Percentiles rank a stretch among this genome's conserved stretches.
phyloP scores from a whole-genome alignment of 1,284 basidiomycete species.

The Trametes versicolor region DNA sequence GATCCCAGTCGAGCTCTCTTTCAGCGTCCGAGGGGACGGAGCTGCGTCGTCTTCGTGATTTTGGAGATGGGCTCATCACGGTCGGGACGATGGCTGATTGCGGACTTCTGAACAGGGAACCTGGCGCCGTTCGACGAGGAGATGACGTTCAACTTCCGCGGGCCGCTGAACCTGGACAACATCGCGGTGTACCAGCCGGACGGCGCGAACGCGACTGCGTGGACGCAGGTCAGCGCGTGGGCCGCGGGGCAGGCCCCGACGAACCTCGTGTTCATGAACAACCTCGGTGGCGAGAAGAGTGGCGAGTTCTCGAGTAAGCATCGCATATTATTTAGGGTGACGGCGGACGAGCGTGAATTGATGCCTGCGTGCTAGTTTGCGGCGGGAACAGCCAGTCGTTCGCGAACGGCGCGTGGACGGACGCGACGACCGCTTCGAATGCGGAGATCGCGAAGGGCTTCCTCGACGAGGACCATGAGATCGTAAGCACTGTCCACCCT shows the following conservation, averaged over 20 bases:
- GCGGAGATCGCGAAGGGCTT: slow-evolving; percentile 22
- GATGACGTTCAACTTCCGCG: slow-evolving; percentile 42
- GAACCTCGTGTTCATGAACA: slow-evolving; percentile 48
- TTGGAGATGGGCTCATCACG: background rate
- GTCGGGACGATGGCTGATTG: background rate
- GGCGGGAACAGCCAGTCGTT: slow-evolving; percentile 36
- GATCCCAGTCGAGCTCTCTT: background rate
- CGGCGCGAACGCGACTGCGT: slow-evolving; percentile 34
- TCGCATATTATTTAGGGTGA: background rate
- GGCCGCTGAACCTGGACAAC: slow-evolving; percentile 42
- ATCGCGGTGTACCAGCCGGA: slow-evolving; percentile 44
- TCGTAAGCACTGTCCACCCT: slow-evolving; percentile 19
- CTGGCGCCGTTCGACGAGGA: slow-evolving; percentile 45
- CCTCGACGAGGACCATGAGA: slow-evolving; percentile 30
- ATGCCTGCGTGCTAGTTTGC: slow-evolving; percentile 11
- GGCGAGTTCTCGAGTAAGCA: slow-evolving; percentile 43
- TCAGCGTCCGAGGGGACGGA: background rate
- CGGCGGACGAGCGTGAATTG: background rate
- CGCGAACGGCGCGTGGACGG: slow-evolving; percentile 33
- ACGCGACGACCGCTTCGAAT: slow-evolving; percentile 30
- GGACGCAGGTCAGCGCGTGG: slow-evolving; percentile 41
- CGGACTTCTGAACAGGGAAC: slow-evolving; percentile 21
- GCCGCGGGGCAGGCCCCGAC: slow-evolving; percentile 31
- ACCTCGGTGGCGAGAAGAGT: slow-evolving; percentile 41
- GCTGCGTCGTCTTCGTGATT: background rate